Evolutionary conservation across 306 rosid genomes (phyloP).

Genomic region (Dalbergia oliveri): DNA sequence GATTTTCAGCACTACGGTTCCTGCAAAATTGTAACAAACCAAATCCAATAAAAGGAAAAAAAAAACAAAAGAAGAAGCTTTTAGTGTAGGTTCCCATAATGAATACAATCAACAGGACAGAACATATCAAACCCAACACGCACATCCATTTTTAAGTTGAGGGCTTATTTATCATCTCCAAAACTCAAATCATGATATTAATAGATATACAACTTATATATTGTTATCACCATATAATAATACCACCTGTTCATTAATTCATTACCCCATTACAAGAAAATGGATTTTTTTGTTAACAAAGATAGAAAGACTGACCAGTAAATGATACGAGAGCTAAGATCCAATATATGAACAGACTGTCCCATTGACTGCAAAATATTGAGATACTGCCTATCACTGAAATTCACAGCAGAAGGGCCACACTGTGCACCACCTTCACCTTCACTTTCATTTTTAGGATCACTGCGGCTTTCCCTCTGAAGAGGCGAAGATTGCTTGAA

Average conservation of each 20-base stretch:
- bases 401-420: slow-evolving; percentile 77
- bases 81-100: slow-evolving; percentile 19
- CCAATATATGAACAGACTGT: slow-evolving; percentile 89
- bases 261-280: not conserved
- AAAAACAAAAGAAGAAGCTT: not conserved
- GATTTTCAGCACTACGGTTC: slow-evolving; percentile 89
- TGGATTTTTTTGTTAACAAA: not conserved
- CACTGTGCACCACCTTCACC: slow-evolving; percentile 33
- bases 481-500: slow-evolving; percentile 89
- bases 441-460: slow-evolving; percentile 45
- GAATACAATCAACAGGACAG: slow-evolving; percentile 25
- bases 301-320: slow-evolving; percentile 67
- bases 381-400: slow-evolving; percentile 74
- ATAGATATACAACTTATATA: slow-evolving; percentile 3
- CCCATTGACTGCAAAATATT: slow-evolving; percentile 98
- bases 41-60: not conserved
- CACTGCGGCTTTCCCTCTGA: slow-evolving; percentile 84
- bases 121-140: slow-evolving; percentile 17
- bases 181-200: not conserved
- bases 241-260: not conserved
- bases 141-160: slow-evolving; percentile 29
- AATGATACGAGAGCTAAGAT: slow-evolving; percentile 69
- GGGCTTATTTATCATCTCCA: not conserved
- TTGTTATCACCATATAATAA: not conserved
- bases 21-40: slow-evolving; percentile 60